A percentile compares a stretch with the other conserved stretches of the same genome.
phyloP scores from a whole-genome alignment of 179 eudicot species.

The Silene coronaria region DNA sequence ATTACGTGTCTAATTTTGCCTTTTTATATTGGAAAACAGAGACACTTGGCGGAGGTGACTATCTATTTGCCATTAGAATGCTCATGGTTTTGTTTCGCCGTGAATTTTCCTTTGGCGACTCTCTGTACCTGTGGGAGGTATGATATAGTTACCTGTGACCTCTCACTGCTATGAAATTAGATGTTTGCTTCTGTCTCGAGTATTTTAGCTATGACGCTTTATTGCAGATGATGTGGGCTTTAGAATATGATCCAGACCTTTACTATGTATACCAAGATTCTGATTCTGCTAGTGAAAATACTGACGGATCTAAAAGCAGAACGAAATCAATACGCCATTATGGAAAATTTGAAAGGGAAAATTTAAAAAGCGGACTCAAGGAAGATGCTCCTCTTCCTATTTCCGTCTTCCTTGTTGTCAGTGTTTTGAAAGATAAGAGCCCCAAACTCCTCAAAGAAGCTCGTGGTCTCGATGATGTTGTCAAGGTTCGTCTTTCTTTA shows the following conservation, averaged over 20 bases:
- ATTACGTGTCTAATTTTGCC: neutral
- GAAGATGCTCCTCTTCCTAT: constrained; percentile 68
- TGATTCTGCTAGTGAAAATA: constrained; percentile 35
- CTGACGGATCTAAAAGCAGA: constrained; percentile 58
- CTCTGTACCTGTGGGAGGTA: constrained; percentile 99
- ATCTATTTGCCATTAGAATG: constrained; percentile 93
- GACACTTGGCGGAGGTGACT: constrained; percentile 88
- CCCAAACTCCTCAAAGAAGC: constrained; percentile 74
- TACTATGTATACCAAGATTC: constrained; percentile 62
- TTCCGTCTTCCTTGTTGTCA: constrained; percentile 85
- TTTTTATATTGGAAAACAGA: constrained; percentile 49
- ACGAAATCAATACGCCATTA: constrained; percentile 66
- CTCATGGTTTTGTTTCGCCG: constrained; percentile 99
- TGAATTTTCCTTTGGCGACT: constrained; percentile 90
- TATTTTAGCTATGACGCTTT: neutral
- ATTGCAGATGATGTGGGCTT: constrained; percentile 96
- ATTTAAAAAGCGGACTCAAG: constrained; percentile 47
- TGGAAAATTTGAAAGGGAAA: constrained; percentile 85
- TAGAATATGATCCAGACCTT: constrained; percentile 84
- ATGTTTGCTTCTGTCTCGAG: neutral
- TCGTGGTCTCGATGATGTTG: constrained; percentile 94
- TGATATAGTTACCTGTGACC: constrained; percentile 8
- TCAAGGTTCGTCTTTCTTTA: constrained; percentile 53
- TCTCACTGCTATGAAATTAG: neutral
- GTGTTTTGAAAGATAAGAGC: constrained; percentile 92